Evolutionary conservation across 441 rosid species (phyloP).

Genomic region (Syzygium syzygioides): DNA sequence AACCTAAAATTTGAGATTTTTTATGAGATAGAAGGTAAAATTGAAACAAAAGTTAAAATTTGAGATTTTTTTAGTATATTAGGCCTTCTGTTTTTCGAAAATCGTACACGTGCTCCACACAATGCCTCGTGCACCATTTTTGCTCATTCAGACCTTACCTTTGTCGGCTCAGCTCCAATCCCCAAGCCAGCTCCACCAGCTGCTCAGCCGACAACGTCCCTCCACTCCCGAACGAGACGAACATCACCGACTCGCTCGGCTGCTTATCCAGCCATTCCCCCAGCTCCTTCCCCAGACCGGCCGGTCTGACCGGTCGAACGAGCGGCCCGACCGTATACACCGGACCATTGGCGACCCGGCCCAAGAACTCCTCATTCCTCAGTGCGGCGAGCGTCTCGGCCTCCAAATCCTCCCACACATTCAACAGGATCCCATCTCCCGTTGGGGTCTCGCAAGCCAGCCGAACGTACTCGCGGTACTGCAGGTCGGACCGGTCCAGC

Average conservation of each 20-base stretch:
- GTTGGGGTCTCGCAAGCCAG: not conserved
- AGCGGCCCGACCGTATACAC: not conserved
- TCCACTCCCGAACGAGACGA: not conserved
- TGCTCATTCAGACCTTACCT: not conserved
- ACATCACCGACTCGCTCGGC: not conserved
- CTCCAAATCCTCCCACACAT: constrained; percentile 37
- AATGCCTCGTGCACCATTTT: not conserved
- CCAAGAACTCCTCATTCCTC: not conserved
- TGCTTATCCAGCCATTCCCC: not conserved
- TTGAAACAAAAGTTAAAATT: too few relatives aligned
- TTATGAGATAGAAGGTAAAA: too few relatives aligned
- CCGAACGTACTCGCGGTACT: constrained; percentile 20
- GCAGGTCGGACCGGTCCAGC: constrained; percentile 20
- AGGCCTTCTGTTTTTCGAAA: not conserved
- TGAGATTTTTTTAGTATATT: too few relatives aligned
- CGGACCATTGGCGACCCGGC: not conserved
- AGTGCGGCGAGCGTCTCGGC: not conserved
- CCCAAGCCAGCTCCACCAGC: not conserved
- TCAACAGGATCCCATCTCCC: constrained; percentile 32
- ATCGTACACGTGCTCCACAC: not conserved
- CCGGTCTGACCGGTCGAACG: not conserved
- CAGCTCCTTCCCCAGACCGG: not conserved
- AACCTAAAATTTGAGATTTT: too few relatives aligned
- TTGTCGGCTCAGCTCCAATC: not conserved
- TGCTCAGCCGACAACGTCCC: not conserved